phyloP scores from a whole-genome alignment of 257 asterid genomes.

The Petrea volubilis region DNA sequence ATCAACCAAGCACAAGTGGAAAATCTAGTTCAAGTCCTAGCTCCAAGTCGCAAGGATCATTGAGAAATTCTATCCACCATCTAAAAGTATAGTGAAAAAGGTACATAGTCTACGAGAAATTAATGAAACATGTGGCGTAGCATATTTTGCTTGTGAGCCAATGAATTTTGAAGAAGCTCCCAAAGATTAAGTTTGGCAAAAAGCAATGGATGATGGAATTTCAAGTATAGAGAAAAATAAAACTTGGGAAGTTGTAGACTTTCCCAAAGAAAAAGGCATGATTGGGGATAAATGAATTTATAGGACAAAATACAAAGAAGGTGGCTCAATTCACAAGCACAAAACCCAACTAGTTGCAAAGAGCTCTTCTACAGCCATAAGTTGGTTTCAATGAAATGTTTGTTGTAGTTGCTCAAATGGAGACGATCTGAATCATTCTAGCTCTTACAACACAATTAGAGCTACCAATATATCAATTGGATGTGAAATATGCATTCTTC shows the following conservation, averaged over 20 bases:
- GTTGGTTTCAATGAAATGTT: too few relatives aligned
- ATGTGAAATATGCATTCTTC: background rate
- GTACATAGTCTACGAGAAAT: too few relatives aligned
- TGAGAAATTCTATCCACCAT: too few relatives aligned
- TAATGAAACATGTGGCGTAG: too few relatives aligned
- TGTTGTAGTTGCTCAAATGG: background rate
- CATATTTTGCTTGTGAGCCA: background rate
- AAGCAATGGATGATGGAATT: background rate
- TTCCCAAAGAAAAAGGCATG: background rate
- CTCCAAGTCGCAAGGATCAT: too few relatives aligned
- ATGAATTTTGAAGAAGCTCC: background rate
- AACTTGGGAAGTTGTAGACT: background rate
- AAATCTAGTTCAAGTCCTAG: too few relatives aligned
- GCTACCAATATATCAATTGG: background rate
- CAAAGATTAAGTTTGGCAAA: background rate
- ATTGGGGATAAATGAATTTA: background rate
- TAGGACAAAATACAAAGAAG: background rate
- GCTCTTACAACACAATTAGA: background rate
- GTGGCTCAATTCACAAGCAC: background rate
- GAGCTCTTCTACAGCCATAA: background rate
- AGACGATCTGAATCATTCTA: background rate
- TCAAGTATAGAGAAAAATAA: background rate
- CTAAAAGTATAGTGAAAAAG: too few relatives aligned
- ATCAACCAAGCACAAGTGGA: too few relatives aligned
- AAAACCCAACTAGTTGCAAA: background rate